These are phyloP conservation scores for Trypanosoma avium DNA, from an alignment of 208 protist genomes.

Conservation along the genomic window DNA sequence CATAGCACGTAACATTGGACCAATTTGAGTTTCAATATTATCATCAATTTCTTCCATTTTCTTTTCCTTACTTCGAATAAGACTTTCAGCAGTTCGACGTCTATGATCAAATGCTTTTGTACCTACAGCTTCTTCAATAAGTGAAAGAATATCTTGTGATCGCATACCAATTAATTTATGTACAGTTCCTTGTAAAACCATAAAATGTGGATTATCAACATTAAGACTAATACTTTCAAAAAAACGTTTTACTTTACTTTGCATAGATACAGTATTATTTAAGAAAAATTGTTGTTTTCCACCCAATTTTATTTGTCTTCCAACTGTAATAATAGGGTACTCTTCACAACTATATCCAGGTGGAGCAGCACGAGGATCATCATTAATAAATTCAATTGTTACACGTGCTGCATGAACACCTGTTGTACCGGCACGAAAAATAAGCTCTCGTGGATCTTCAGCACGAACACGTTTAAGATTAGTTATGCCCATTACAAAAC, in stretches of 20 bases:
- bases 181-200: conserved; percentile 99
- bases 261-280: conserved; percentile 97
- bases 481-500: conserved; percentile 99
- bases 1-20: conserved; percentile 86
- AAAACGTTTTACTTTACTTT: conserved; percentile 98
- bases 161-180: conserved; percentile 99
- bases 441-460: conserved; percentile 96
- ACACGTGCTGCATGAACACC: conserved; percentile 99
- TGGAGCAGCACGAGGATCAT: conserved; percentile 93
- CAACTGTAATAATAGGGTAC: conserved; percentile 96
- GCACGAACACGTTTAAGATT: conserved; percentile 98
- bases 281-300: conserved; percentile 99
- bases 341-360: conserved; percentile 97
- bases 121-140: conserved; percentile 99
- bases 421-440: conserved; percentile 99
- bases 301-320: conserved; percentile 96
- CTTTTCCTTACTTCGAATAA: conserved; percentile 98
- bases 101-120: conserved; percentile 99
- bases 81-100: conserved; percentile 94
- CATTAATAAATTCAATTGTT: conserved; percentile 99
- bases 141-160: conserved; percentile 97
- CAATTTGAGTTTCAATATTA: conserved; percentile 88
- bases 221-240: conserved; percentile 99
- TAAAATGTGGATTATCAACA: conserved; percentile 99
- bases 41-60: conserved; percentile 98